These are phyloP conservation scores for Patellifolia procumbens DNA, from an alignment of 179 eudicot species.

Conservation along the genomic window DNA sequence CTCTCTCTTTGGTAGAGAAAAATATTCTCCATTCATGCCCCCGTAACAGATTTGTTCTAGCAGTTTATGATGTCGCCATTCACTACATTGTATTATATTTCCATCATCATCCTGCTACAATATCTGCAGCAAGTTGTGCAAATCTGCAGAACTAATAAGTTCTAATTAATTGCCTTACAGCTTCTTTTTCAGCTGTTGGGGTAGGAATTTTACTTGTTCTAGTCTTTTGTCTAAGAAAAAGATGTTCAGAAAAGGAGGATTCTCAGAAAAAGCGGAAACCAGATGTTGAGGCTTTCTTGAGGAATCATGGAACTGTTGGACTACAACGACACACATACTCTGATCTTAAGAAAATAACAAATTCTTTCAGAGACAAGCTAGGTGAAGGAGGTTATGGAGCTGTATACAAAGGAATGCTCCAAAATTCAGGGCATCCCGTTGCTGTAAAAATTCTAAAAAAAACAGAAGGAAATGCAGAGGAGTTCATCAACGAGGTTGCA, in stretches of 20 bases:
- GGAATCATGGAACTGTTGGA: conserved; percentile 28
- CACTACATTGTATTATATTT: no score
- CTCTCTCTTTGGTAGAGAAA: no score
- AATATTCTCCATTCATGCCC: no score
- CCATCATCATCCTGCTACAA: no score
- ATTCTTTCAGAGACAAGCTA: conserved; percentile 34
- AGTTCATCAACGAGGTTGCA: conserved; percentile 45
- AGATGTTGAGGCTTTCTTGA: conserved; percentile 33
- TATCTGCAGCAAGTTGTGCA: not conserved
- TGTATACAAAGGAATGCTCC: conserved; percentile 34
- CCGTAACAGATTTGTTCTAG: no score
- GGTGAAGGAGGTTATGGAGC: conserved; percentile 43
- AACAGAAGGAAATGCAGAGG: conserved; percentile 30
- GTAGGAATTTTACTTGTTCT: not conserved
- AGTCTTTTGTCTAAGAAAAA: conserved; percentile 8
- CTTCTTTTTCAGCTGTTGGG: conserved; percentile 23
- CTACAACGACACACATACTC: conserved; percentile 32
- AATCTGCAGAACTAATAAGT: not conserved
- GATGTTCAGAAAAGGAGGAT: not conserved
- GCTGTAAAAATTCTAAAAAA: conserved; percentile 39
- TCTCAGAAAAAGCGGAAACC: conserved; percentile 11
- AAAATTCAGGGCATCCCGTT: conserved; percentile 24
- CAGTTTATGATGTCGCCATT: no score
- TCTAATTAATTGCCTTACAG: conserved; percentile 18
- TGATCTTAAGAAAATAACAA: conserved; percentile 38